phyloP scores from a whole-genome alignment of 495 filamentous ascomycete genomes.

The Rostrohypoxylon terebratum region DNA sequence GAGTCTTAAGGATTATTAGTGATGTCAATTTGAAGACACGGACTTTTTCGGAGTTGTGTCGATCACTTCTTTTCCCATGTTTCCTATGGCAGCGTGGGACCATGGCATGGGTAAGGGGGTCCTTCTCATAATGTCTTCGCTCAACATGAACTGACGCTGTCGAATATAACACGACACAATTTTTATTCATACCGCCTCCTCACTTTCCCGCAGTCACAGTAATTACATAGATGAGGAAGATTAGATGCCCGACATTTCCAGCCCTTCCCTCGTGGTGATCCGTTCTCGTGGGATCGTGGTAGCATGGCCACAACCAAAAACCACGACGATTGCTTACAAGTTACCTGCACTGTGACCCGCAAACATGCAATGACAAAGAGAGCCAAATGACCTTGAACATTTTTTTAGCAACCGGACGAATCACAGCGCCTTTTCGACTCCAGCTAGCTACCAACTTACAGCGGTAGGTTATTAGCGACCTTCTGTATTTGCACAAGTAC shows the following conservation, averaged over 20 bases:
- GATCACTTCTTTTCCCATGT: background rate
- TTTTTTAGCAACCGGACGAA: constrained; percentile 21
- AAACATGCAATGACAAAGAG: constrained; percentile 38
- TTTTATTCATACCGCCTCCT: constrained; percentile 36
- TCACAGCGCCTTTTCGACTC: constrained; percentile 17
- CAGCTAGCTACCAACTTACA: constrained; percentile 17
- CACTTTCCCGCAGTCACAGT: background rate
- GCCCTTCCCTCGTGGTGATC: constrained; percentile 18
- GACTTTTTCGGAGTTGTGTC: background rate
- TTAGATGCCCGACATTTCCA: constrained; percentile 16
- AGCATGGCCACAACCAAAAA: background rate
- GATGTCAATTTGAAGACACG: background rate
- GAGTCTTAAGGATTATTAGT: background rate
- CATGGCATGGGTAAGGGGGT: constrained; percentile 9
- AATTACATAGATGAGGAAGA: background rate
- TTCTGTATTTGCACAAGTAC: constrained; percentile 45
- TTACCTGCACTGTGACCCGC: constrained; percentile 33
- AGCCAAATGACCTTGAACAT: constrained; percentile 28
- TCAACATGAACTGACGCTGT: background rate
- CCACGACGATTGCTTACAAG: constrained; percentile 1
- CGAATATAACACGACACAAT: constrained; percentile 13
- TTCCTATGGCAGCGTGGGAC: background rate
- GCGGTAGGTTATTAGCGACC: constrained; percentile 28
- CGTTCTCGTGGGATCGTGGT: constrained; percentile 25
- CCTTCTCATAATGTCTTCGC: constrained; percentile 27